These are phyloP conservation scores for Linum lewisii DNA, from an alignment of 345 rosid species.

Conservation along the genomic window DNA sequence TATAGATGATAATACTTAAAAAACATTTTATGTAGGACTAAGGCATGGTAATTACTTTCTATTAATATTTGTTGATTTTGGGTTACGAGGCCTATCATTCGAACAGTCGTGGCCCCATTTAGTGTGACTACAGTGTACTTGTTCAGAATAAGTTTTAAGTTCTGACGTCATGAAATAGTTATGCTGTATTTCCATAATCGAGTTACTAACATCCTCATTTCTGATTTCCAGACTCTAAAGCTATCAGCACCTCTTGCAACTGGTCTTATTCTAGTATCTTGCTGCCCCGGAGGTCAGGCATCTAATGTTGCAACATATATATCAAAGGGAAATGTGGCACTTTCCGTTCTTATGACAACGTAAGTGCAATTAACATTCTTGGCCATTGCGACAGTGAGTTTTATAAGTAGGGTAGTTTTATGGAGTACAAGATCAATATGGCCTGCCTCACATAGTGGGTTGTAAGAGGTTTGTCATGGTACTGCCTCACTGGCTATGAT, in stretches of 20 bases:
- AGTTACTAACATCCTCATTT: conserved; percentile 14
- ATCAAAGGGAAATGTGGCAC: conserved; percentile 93
- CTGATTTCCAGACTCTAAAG: conserved; percentile 53
- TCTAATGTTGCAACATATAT: conserved; percentile 95
- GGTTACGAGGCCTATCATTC: too few species aligned
- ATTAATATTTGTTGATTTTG: too few species aligned
- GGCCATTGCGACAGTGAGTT: conserved; percentile 5
- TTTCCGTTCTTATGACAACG: conserved; percentile 99
- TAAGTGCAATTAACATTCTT: conserved; percentile 22
- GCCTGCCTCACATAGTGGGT: neutral
- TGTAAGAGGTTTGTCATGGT: too few species aligned
- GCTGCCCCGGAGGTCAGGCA: conserved; percentile 99
- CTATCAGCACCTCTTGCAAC: conserved; percentile 95
- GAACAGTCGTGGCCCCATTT: too few species aligned
- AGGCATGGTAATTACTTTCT: too few species aligned
- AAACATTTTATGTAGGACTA: too few species aligned
- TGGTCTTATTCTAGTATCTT: conserved; percentile 89
- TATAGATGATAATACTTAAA: too few species aligned
- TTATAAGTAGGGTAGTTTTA: neutral
- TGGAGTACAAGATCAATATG: neutral
- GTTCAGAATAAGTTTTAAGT: too few species aligned
- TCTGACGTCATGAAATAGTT: too few species aligned
- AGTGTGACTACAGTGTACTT: too few species aligned
- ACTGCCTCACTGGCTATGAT: too few species aligned
- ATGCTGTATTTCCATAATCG: neutral